Evolutionary conservation across 805 yeast species (phyloP), one percentile per base, ranked within the genome.

Genomic region (Sugiyamaella marilandica): DNA sequence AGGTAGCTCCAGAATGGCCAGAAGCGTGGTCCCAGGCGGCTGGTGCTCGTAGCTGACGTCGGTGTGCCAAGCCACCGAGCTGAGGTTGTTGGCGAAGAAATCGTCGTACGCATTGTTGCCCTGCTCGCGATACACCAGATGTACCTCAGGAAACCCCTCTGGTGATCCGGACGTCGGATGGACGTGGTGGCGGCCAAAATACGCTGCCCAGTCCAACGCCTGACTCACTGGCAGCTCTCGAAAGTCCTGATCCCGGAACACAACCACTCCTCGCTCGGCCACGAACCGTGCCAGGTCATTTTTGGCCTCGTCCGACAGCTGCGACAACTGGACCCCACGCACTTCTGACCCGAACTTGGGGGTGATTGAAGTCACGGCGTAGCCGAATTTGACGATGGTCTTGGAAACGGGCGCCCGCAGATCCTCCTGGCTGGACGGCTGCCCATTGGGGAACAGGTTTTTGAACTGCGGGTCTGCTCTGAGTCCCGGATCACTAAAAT

Each of bases 101-200:
- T 49, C 41, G n/a, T 49, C 36, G 18, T 44, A 41, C 31, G 54
- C 52, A 24, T 55, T 74, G 68, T 47, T 49, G 24, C 67, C 71
- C 36, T 69, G 71, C 39, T 72, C 72, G 47, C 85, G 74, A 66
- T 79, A 82, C 18, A 82, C 80, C 34, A 83, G 70, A 59, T 83
- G 87, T 55, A 84, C 74, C 54, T 82, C 82, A 4, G 86, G 83
- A 54, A 70, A 71, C 7, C 72, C 74, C 55, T 69, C 71, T 26
- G 86, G 89, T 9, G 85, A 82, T 16, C 90, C 89, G 10, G 86
- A 80, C 9, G 87, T 81, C 43, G 87, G 87, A 64, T 85, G 91
- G 54, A 83, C 75, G 67, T 85, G 90, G 55, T 81, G 74, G 34
- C 82, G 81, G 34, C 92, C 91, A 64, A 81, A 85, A 64, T 84